Evolutionary conservation across 2,329 filamentous ascomycete genomes (phyloP).

Genomic region (Pyrenophora seminiperda): DNA sequence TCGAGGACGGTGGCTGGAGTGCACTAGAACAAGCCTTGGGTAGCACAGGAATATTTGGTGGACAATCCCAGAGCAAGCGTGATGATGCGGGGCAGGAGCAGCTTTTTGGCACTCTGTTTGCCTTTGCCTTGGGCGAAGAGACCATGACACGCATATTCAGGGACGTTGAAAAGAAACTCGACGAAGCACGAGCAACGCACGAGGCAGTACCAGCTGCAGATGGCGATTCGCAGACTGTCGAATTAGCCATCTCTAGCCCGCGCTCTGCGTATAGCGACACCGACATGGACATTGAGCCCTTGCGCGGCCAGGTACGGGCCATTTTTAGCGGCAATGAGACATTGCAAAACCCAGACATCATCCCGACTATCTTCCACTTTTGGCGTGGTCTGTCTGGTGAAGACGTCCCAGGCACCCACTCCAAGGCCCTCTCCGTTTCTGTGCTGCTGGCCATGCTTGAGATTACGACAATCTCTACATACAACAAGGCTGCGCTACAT

Average conservation of each 20-base stretch:
- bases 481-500: constrained; percentile 48
- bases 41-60: constrained; percentile 61
- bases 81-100: constrained; percentile 62
- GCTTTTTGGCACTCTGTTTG: constrained; percentile 80
- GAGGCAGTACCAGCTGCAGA: constrained; percentile 7
- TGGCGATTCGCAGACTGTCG: constrained; percentile 17
- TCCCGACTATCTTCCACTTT: constrained; percentile 48
- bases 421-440: constrained; percentile 44
- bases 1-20: constrained; percentile 79
- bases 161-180: constrained; percentile 41
- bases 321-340: constrained; percentile 50
- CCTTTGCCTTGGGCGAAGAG: constrained; percentile 80
- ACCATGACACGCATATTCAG: constrained; percentile 71
- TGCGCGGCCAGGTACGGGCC: constrained; percentile 38
- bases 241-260: constrained; percentile 36
- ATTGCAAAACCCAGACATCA: constrained; percentile 49
- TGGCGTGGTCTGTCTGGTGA: constrained; percentile 45
- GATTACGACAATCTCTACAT: constrained; percentile 42
- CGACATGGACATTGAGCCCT: constrained; percentile 34
- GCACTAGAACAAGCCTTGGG: constrained; percentile 72
- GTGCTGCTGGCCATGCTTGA: constrained; percentile 45
- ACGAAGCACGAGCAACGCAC: constrained; percentile 19
- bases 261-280: constrained; percentile 34
- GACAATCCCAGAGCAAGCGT: constrained; percentile 38
- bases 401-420: constrained; percentile 38